Evolutionary conservation across 2,329 filamentous ascomycete genomes (phyloP).

Genomic region (Drechslerella coelobrocha): DNA sequence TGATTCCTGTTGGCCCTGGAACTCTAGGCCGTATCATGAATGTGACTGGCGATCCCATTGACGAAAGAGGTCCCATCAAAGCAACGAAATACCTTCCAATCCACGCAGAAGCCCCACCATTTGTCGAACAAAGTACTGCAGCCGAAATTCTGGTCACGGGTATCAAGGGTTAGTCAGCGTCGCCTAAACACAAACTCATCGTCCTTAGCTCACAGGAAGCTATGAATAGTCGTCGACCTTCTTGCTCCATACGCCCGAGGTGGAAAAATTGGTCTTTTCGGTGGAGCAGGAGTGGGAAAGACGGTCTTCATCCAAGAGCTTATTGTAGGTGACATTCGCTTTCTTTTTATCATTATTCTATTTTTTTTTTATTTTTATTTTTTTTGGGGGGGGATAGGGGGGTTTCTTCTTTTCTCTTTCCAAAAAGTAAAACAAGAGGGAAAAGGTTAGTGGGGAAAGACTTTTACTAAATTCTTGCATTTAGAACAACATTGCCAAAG

Average conservation of each 20-base stretch:
- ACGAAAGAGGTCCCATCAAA: slow-evolving; percentile 99
- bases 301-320: slow-evolving; percentile 99
- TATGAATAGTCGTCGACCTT: slow-evolving; percentile 80
- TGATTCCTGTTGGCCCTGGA: slow-evolving; percentile 88
- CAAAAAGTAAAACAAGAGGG: neutral
- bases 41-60: slow-evolving; percentile 99
- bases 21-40: slow-evolving; percentile 99
- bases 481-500: slow-evolving; percentile 99
- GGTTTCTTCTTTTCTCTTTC: no score
- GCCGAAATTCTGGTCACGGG: slow-evolving; percentile 97
- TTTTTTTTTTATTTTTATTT: no score
- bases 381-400: no score
- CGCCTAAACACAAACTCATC: slow-evolving; percentile 8
- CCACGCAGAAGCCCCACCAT: slow-evolving; percentile 89
- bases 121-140: slow-evolving; percentile 92
- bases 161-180: slow-evolving; percentile 73
- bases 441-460: neutral
- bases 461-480: neutral
- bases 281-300: slow-evolving; percentile 99
- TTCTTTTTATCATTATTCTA: no score
- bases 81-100: slow-evolving; percentile 84
- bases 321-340: slow-evolving; percentile 68
- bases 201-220: slow-evolving; percentile 22
- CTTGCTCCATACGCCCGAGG: slow-evolving; percentile 99
- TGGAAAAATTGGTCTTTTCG: slow-evolving; percentile 99